Percentiles rank a stretch among this genome's conserved stretches.
Evolutionary conservation across 257 asterid genomes (phyloP).

Genomic region (Gentiana straminea): DNA sequence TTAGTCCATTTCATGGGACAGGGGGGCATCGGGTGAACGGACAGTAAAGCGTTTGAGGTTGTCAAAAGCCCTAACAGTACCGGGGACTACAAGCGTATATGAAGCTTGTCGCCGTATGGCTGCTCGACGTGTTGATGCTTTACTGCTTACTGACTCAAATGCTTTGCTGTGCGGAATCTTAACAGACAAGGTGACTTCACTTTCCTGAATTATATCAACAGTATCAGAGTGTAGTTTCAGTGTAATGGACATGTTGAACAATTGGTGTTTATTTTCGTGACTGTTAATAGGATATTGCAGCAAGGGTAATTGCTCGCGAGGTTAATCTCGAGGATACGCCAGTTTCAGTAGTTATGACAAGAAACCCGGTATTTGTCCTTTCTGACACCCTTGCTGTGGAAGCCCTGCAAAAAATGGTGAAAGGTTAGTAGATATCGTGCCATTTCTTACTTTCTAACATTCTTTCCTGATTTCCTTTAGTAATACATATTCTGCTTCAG

Average conservation of each 20-base stretch:
- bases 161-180: slow-evolving; percentile 90
- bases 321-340: slow-evolving; percentile 71
- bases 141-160: slow-evolving; percentile 90
- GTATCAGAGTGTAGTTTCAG: background rate
- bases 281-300: slow-evolving; percentile 63
- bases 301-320: slow-evolving; percentile 80
- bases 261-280: background rate
- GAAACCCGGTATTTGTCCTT: slow-evolving; percentile 89
- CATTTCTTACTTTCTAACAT: background rate
- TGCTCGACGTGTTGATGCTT: slow-evolving; percentile 83
- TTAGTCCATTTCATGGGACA: slow-evolving; percentile 20
- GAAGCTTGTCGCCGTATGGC: slow-evolving; percentile 95
- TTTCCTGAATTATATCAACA: slow-evolving; percentile 1
- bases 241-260: background rate
- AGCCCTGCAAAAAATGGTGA: slow-evolving; percentile 99
- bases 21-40: slow-evolving; percentile 85
- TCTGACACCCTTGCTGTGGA: slow-evolving; percentile 98
- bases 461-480: slow-evolving; percentile 4
- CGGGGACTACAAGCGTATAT: slow-evolving; percentile 64
- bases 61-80: slow-evolving; percentile 81
- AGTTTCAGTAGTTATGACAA: slow-evolving; percentile 93
- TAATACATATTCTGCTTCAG: slow-evolving; percentile 27
- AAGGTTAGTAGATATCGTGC: slow-evolving; percentile 33
- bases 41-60: slow-evolving; percentile 90
- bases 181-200: slow-evolving; percentile 68